These are phyloP conservation scores for Cytospora piceicola DNA, from an alignment of 2,329 filamentous ascomycete genomes.

Conservation along the genomic window DNA sequence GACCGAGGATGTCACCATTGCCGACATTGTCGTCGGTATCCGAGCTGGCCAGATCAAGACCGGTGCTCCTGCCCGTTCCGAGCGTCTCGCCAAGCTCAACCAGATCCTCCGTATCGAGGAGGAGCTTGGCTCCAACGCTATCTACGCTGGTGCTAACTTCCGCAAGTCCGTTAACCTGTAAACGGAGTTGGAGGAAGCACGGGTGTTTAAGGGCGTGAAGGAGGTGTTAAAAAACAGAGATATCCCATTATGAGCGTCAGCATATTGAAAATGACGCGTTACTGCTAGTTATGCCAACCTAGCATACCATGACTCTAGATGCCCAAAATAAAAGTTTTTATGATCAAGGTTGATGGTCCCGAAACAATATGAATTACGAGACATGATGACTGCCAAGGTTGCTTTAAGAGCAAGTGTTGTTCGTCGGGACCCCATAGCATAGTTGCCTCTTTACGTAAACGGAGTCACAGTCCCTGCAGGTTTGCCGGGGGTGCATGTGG, in stretches of 20 bases:
- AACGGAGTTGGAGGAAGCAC: constrained; percentile 39
- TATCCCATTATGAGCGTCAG: constrained; percentile 22
- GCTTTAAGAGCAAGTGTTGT: background rate
- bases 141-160: constrained; percentile 94
- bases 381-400: background rate
- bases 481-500: background rate
- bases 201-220: constrained; percentile 1
- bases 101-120: constrained; percentile 99
- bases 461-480: background rate
- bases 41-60: constrained; percentile 99
- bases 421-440: background rate
- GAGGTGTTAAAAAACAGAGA: constrained; percentile 12
- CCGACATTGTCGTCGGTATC: constrained; percentile 96
- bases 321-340: constrained; percentile 27
- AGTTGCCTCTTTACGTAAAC: background rate
- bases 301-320: constrained; percentile 25
- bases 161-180: constrained; percentile 88
- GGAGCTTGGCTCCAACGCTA: constrained; percentile 88
- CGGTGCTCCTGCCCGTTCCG: constrained; percentile 91
- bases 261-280: constrained; percentile 25
- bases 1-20: constrained; percentile 99
- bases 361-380: background rate
- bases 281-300: constrained; percentile 19
- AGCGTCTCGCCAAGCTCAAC: constrained; percentile 99
- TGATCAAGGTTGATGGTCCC: constrained; percentile 9